Percentiles rank a stretch among this genome's conserved stretches.
Evolutionary conservation across 2,329 filamentous ascomycete genomes (phyloP).

Genomic region (Diaporthe capsici): DNA sequence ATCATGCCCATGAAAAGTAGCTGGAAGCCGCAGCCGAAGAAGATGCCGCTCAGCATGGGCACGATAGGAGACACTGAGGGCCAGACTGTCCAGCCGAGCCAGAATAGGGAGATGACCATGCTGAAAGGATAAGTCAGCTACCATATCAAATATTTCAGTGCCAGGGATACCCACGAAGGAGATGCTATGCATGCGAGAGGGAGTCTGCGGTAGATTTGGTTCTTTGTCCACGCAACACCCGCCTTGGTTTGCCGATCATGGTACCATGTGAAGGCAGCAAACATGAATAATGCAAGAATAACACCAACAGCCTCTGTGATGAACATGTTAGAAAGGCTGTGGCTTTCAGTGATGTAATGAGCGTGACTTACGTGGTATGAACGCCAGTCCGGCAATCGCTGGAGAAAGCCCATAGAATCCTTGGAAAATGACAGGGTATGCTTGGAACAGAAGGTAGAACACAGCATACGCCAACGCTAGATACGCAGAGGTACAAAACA

Average conservation of each 20-base stretch:
- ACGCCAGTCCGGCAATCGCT: slow-evolving; percentile 8
- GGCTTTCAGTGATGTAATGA: neutral
- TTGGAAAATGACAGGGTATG: slow-evolving; percentile 17
- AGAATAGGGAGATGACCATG: slow-evolving; percentile 11
- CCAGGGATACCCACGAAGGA: neutral
- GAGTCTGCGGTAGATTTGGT: slow-evolving; percentile 13
- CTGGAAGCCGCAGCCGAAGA: slow-evolving; percentile 24
- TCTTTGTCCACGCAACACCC: neutral
- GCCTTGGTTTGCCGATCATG: slow-evolving; percentile 1
- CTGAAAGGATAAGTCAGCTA: neutral
- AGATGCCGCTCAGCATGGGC: neutral
- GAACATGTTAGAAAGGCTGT: neutral
- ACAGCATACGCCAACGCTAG: slow-evolving; percentile 1
- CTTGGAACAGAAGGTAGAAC: slow-evolving; percentile 9
- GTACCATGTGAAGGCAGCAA: slow-evolving; percentile 7
- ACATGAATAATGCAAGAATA: neutral
- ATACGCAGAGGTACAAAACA: slow-evolving; percentile 12
- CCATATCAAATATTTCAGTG: neutral
- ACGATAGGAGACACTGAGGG: slow-evolving; percentile 3
- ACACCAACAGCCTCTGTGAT: neutral
- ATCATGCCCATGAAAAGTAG: slow-evolving; percentile 19
- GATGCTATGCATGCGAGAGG: slow-evolving; percentile 12
- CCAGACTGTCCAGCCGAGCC: slow-evolving; percentile 20
- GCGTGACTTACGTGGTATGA: slow-evolving; percentile 4
- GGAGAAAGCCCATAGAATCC: neutral